phyloP scores from a whole-genome alignment of 2,329 filamentous ascomycete species.

The Cercospora berteroae region DNA sequence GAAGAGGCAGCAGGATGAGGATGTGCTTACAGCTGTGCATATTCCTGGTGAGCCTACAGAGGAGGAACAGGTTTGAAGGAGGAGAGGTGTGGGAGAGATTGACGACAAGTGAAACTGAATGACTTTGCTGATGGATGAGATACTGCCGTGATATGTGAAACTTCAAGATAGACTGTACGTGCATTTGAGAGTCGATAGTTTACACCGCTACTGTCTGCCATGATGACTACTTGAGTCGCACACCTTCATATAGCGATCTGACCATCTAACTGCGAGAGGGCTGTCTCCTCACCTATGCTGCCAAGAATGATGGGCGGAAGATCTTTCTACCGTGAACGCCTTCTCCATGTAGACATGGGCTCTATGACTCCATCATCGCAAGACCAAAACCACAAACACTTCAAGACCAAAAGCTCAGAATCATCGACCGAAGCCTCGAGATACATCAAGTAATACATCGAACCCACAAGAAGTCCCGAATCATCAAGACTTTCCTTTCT shows the following conservation, averaged over 20 bases:
- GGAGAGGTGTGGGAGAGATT: not conserved
- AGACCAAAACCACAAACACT: not conserved
- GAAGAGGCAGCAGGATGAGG: constrained; percentile 7
- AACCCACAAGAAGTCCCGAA: no score
- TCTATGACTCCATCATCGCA: not conserved
- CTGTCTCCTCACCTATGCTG: not conserved
- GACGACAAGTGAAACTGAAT: not conserved
- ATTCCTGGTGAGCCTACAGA: not conserved
- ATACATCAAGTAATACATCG: no score
- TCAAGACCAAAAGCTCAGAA: no score
- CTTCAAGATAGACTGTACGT: not conserved
- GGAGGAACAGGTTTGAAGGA: not conserved
- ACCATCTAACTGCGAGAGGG: no score
- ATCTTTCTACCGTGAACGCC: constrained; percentile 1
- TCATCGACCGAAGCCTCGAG: no score
- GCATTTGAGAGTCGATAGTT: not conserved
- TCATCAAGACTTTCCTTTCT: no score
- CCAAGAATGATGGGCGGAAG: not conserved
- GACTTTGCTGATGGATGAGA: not conserved
- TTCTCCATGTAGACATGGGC: not conserved
- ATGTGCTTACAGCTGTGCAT: constrained; percentile 11
- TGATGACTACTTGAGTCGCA: not conserved
- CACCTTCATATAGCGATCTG: no score
- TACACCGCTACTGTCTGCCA: not conserved
- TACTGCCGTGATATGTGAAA: not conserved